Evolutionary conservation across 2,329 filamentous ascomycete genomes (phyloP), one percentile per base, ranked within the genome.

Genomic region (Biscogniauxia sp.): DNA sequence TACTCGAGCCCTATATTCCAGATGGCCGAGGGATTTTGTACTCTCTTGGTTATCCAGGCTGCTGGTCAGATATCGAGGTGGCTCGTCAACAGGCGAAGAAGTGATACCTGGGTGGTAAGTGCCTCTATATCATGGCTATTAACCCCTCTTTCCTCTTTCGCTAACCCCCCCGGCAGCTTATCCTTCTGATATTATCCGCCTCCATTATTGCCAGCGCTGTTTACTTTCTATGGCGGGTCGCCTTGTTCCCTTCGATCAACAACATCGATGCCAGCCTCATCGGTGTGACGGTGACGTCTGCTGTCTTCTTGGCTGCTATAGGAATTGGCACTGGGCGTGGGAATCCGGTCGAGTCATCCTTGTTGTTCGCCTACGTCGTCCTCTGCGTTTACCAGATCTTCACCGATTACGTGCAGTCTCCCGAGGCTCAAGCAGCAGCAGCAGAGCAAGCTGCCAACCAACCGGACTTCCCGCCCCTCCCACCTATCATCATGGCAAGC

Each of bases 371-470:
- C 71, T 99, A 99, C 76, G 87, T 97, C 63, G 95, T 97, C n/a
- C 88, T 99, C 64, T 98, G 94, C 80, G 91, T 98, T 72, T 99
- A 98, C 79, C 95, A 99, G 76, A 98, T 98, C 75, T 98, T 98
- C 76, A 99, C 95, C 70, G 95, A 99, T 77, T 98, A 98, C 77
- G 87, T 94, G 68, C 93, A 95, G 2, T 93, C 91, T 4, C 76
- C 84, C 19, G 87, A 84, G n/a, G 80, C 84, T 26, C 79, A 83
- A 32, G 83, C 86, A 28, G 78, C 80, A 2, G 76, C 81, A 3
- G 82, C 82, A 53, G 77, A 78, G 61, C 75, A 80, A 55, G 76
- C 79, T 32, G 74, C 78, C 2, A 72, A 84, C 15, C 90, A 96
- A 62, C 88, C 91, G n/a, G 93, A 96, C 25, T 95, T 98, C 63